Conservation (phyloP, 163 green algal genomes). For the Scenedesmus sp. region DNA sequence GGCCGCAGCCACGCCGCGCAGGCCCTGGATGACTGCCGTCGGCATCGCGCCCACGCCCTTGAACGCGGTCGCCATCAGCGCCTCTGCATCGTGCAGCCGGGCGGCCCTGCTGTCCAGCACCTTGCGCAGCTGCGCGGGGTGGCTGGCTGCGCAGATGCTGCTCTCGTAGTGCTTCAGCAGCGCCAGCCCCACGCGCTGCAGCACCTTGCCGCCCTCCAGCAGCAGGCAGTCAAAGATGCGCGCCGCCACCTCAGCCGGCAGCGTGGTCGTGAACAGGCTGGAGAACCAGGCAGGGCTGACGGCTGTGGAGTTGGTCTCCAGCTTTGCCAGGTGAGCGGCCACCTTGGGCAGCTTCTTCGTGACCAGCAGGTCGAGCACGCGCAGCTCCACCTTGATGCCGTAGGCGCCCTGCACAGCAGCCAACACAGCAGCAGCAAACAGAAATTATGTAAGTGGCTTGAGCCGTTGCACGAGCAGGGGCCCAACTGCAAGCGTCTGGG, state of each 20-base stretch:
- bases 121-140: conserved; percentile 50
- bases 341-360: conserved; percentile 55
- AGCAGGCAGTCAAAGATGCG: conserved; percentile 58
- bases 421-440: no score
- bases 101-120: conserved; percentile 38
- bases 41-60: conserved; percentile 48
- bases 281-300: conserved; percentile 48
- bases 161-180: conserved; percentile 49
- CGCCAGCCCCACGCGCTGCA: conserved; percentile 42
- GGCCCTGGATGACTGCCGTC: background rate
- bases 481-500: no score
- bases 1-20: conserved; percentile 18
- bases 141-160: conserved; percentile 29
- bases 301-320: conserved; percentile 9
- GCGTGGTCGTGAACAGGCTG: conserved; percentile 49
- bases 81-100: conserved; percentile 51
- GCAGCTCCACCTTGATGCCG: conserved; percentile 52
- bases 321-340: conserved; percentile 44
- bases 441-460: no score
- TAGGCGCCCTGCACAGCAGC: conserved; percentile 3
- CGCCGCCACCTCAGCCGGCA: conserved; percentile 53
- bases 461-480: no score
- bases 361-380: conserved; percentile 51
- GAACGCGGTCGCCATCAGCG: conserved; percentile 50
- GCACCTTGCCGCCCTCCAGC: conserved; percentile 58